Percentiles rank a stretch among this genome's conserved stretches.
phyloP scores from a whole-genome alignment of 139 green algal species.

The Yamagishiella unicocca region DNA sequence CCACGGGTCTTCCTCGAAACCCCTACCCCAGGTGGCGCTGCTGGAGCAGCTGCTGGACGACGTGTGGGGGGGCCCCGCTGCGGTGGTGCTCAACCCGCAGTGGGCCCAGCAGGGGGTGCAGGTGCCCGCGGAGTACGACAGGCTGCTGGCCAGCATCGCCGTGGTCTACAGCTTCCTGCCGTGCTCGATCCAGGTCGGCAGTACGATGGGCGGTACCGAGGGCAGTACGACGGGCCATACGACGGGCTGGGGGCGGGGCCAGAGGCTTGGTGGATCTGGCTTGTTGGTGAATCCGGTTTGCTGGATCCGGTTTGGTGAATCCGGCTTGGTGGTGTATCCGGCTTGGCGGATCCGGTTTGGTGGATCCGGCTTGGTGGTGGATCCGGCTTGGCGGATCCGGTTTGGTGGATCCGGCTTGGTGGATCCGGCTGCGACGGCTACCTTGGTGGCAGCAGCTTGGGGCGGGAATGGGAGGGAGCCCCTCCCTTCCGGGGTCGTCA shows the following conservation, averaged over 20 bases:
- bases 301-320: too few species aligned
- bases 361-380: too few species aligned
- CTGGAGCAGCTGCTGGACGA: conserved; percentile 72
- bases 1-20: too few species aligned
- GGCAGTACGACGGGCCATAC: not conserved
- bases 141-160: conserved; percentile 52
- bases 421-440: too few species aligned
- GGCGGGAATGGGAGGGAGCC: too few species aligned
- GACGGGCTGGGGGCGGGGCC: not conserved
- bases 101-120: conserved; percentile 46
- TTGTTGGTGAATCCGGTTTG: not conserved
- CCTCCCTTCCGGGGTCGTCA: too few species aligned
- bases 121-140: conserved; percentile 48
- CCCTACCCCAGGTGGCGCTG: conserved; percentile 75
- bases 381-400: too few species aligned
- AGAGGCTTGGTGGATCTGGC: not conserved
- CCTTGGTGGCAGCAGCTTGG: too few species aligned
- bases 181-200: conserved; percentile 59
- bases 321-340: too few species aligned
- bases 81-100: conserved; percentile 63
- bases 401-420: too few species aligned
- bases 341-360: too few species aligned
- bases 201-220: not conserved
- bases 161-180: conserved; percentile 71
- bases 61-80: conserved; percentile 55